Conservation (phyloP, 1,284 basidiomycete species). For the Cutaneotrichosporon dermatis region DNA sequence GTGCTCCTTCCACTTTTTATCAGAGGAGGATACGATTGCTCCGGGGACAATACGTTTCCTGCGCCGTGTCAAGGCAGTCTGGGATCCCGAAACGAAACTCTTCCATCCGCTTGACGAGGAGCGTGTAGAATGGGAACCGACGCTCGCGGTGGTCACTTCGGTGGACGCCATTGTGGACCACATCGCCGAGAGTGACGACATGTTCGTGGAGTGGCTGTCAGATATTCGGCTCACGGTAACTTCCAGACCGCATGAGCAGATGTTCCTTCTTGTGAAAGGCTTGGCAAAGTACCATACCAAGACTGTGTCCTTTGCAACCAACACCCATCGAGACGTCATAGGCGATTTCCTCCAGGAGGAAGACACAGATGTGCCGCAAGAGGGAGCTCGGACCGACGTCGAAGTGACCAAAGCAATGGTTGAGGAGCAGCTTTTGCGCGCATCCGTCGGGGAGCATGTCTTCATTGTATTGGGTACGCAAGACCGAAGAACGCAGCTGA, state of each 20-base stretch:
- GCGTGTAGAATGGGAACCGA: slow-evolving; percentile 48
- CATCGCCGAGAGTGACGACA: slow-evolving; percentile 22
- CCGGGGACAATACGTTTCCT: slow-evolving; percentile 41
- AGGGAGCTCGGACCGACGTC: background rate
- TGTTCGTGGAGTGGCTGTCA: slow-evolving; percentile 30
- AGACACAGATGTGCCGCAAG: background rate
- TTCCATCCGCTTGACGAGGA: slow-evolving; percentile 35
- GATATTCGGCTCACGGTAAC: slow-evolving; percentile 30
- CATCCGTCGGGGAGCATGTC: slow-evolving; percentile 38
- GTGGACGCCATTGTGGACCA: slow-evolving; percentile 43
- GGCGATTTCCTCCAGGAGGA: slow-evolving; percentile 11
- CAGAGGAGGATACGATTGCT: slow-evolving; percentile 28
- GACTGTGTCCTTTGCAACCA: slow-evolving; percentile 30
- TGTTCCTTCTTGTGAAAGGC: slow-evolving; percentile 45
- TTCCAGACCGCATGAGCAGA: slow-evolving; percentile 25
- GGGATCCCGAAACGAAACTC: slow-evolving; percentile 27
- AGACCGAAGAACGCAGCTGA: background rate
- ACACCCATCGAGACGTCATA: slow-evolving; percentile 38
- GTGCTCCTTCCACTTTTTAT: slow-evolving; percentile 29
- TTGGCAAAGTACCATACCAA: slow-evolving; percentile 40
- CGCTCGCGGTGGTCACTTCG: slow-evolving; percentile 33
- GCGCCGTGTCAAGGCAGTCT: slow-evolving; percentile 37
- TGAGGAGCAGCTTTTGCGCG: slow-evolving; percentile 39
- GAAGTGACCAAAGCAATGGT: slow-evolving; percentile 35
- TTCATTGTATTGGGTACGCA: slow-evolving; percentile 43